Conservation (phyloP, 306 rosid species). For the Cucumis cinereus region DNA sequence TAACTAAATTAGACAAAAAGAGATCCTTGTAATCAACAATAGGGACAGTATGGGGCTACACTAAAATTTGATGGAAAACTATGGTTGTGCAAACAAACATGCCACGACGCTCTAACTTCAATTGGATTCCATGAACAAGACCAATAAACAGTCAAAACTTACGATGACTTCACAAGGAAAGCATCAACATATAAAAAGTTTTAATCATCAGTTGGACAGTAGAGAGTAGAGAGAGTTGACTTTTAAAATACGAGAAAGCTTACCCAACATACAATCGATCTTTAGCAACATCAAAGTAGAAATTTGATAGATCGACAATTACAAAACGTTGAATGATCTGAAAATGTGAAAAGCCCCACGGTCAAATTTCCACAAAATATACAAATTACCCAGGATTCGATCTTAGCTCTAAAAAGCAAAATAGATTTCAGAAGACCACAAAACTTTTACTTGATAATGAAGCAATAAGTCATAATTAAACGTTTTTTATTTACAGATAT, state of each 20-base stretch:
- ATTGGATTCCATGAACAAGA: neutral
- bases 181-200: neutral
- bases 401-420: neutral
- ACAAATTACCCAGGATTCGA: neutral
- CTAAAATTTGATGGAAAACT: neutral
- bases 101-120: neutral
- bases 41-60: neutral
- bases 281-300: conserved; percentile 92
- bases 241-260: conserved; percentile 7
- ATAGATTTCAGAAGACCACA: conserved; percentile 1
- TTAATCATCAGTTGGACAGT: neutral
- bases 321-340: conserved; percentile 94
- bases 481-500: neutral
- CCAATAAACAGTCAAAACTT: neutral
- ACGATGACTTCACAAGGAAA: neutral
- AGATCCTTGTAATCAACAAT: neutral
- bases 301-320: conserved; percentile 86
- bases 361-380: neutral
- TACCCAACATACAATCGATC: conserved; percentile 99
- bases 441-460: neutral
- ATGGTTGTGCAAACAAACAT: neutral
- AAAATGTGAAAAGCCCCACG: neutral
- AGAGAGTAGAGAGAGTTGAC: neutral
- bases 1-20: neutral
- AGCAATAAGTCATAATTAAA: neutral